Evolutionary conservation across 169 alveolate genomes (phyloP), one percentile per base, ranked within the genome.

Genomic region (Cryptosporidium viatorum): DNA sequence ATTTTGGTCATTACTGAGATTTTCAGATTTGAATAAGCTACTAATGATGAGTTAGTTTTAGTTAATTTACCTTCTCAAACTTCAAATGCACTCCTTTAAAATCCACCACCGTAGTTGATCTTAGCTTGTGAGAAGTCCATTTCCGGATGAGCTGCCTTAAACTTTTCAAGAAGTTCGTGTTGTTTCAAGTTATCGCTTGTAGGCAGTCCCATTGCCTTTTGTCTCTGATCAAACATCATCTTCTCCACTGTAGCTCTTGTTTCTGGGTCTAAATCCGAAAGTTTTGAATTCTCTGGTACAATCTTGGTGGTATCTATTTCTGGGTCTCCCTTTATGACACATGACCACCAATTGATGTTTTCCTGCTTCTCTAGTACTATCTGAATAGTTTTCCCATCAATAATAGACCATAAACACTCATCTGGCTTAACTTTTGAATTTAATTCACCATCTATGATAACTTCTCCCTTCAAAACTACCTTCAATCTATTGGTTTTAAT

Each of bases 71-170:
- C 9, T 23, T 10, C 3, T 55, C 5, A 9, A 55, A n/a, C 14
- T 23, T 26, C 3, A 9, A 26, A 23, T n/a, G 2, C 18, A 26
- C 67, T 55, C 16, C 31, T 51, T 65, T 65, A 65, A 62, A 71
- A 71, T 37, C 85, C 85, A 50, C 48, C 59, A 5, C 97, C 97
- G 55, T 91, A 95, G 65, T 94, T 94, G 16, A 96, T 94, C 73
- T 97, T 97, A 7, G 99, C 98, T 59, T 97, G 97, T 16, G 99
- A 97, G 93, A 97, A 97, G 91, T 98, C 99, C 96, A 98, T 93
- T 89, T 98, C 99, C 0, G 99, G 99, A 87, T 98, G 99, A 51
- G 98, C 97, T 91, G 94, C 95, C 94, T 97, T 97, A 89, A 97
- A 97, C 87, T 94, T 97, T 68, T 96, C 98, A 52, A 98, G 95